These are phyloP conservation scores for Trichoderma endophyticum DNA, from an alignment of 2,329 filamentous ascomycete species.

Conservation along the genomic window DNA sequence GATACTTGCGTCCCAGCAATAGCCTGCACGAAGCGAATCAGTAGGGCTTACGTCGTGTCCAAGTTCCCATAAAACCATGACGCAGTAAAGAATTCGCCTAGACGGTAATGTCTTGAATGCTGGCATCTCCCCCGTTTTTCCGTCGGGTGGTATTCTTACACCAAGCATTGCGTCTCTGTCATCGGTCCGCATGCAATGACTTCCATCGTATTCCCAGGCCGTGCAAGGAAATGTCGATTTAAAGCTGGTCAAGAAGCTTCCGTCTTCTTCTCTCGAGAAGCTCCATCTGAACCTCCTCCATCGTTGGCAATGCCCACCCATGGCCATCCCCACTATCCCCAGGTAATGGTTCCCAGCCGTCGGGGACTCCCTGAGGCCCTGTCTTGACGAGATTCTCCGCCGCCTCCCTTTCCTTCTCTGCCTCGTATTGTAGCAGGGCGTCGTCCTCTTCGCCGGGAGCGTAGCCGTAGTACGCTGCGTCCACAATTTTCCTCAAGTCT, in stretches of 20 bases:
- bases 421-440: constrained; percentile 75
- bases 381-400: constrained; percentile 63
- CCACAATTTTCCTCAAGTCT: constrained; percentile 72
- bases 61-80: neutral
- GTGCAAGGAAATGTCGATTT: constrained; percentile 15
- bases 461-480: constrained; percentile 95
- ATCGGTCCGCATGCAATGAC: neutral
- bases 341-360: constrained; percentile 80
- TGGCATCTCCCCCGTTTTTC: neutral
- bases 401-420: constrained; percentile 77
- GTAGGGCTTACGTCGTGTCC: neutral
- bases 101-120: neutral
- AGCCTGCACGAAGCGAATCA: neutral
- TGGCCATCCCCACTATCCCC: constrained; percentile 82
- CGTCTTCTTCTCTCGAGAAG: constrained; percentile 80
- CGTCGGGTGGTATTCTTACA: neutral
- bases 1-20: neutral
- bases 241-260: constrained; percentile 79
- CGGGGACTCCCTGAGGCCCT: constrained; percentile 54
- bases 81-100: neutral
- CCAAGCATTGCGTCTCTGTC: neutral
- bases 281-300: constrained; percentile 93
- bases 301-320: constrained; percentile 76
- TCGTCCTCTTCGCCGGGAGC: constrained; percentile 90
- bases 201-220: neutral